Evolutionary conservation across 2,329 filamentous ascomycete species (phyloP).

Genomic region (Neopestalotiopsis clavispora): DNA sequence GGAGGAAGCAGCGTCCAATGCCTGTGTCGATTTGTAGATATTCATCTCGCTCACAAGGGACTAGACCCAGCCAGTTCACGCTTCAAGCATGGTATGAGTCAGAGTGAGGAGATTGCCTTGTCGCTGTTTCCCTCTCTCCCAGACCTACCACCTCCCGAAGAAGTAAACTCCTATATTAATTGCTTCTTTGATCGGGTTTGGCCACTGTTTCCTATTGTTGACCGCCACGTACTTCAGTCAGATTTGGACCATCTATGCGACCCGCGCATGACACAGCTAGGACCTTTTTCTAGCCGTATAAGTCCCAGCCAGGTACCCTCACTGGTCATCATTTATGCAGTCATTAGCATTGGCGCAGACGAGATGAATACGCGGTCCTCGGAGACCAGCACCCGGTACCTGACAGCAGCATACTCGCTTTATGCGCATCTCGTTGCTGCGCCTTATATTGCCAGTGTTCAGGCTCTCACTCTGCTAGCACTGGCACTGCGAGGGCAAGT

Average conservation of each 20-base stretch:
- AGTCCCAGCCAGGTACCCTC: conserved; percentile 16
- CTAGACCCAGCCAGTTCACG: conserved; percentile 24
- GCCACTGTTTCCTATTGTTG: conserved; percentile 28
- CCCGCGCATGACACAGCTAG: conserved; percentile 3
- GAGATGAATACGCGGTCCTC: conserved; percentile 21
- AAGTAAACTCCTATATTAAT: conserved; percentile 19
- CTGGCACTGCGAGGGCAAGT: conserved; percentile 23
- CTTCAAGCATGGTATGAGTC: conserved; percentile 29
- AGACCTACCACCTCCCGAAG: conserved; percentile 19
- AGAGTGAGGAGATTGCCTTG: conserved; percentile 28
- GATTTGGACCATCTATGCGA: conserved; percentile 19
- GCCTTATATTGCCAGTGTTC: conserved; percentile 27
- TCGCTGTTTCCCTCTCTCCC: conserved; percentile 22
- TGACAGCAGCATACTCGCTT: conserved; percentile 25
- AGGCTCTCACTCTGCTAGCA: conserved; percentile 26
- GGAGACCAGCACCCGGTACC: conserved; percentile 20
- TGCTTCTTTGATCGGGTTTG: conserved; percentile 26
- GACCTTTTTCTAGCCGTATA: neutral
- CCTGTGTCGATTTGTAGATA: conserved; percentile 29
- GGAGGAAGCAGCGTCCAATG: conserved; percentile 29
- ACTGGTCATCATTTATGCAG: conserved; percentile 22
- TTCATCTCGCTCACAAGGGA: conserved; percentile 26
- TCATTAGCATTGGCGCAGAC: conserved; percentile 26
- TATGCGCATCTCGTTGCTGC: conserved; percentile 25
- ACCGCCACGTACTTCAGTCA: conserved; percentile 19